Percentiles rank a stretch among this genome's conserved stretches.
Evolutionary conservation across 73 alveolate genomes (phyloP).

Genomic region (Halteria grandinella): DNA sequence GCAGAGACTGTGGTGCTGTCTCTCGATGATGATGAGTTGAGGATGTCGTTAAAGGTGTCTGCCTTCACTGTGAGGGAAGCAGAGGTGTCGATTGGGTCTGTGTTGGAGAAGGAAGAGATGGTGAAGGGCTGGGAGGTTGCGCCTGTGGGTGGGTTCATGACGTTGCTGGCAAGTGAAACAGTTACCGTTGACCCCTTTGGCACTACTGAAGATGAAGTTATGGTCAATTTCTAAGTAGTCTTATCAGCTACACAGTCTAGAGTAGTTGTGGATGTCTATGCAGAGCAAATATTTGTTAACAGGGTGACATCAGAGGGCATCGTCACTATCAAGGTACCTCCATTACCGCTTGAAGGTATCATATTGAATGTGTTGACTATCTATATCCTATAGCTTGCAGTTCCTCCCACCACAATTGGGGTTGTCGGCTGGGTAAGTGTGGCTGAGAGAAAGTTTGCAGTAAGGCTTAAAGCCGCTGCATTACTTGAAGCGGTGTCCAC

Average conservation of each 20-base stretch:
- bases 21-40: not conserved
- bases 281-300: constrained; percentile 57
- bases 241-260: constrained; percentile 7
- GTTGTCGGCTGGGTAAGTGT: constrained; percentile 42
- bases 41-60: constrained; percentile 35
- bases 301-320: constrained; percentile 57
- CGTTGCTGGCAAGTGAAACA: constrained; percentile 20
- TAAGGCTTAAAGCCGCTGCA: constrained; percentile 4
- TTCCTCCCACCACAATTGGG: constrained; percentile 31
- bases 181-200: constrained; percentile 1
- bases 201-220: constrained; percentile 17
- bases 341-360: constrained; percentile 6
- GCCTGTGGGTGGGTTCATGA: constrained; percentile 37
- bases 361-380: constrained; percentile 11
- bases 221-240: constrained; percentile 6
- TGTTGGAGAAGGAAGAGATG: not conserved
- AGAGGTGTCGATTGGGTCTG: constrained; percentile 25
- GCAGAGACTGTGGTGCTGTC: constrained; percentile 35
- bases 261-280: constrained; percentile 35
- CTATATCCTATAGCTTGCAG: constrained; percentile 4
- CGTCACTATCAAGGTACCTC: constrained; percentile 41
- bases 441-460: constrained; percentile 17
- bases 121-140: constrained; percentile 11
- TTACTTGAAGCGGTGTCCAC: constrained; percentile 4
- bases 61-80: constrained; percentile 25